These are phyloP conservation scores for Rutstroemia sp. DNA, from an alignment of 2,329 filamentous ascomycete species.

Conservation along the genomic window DNA sequence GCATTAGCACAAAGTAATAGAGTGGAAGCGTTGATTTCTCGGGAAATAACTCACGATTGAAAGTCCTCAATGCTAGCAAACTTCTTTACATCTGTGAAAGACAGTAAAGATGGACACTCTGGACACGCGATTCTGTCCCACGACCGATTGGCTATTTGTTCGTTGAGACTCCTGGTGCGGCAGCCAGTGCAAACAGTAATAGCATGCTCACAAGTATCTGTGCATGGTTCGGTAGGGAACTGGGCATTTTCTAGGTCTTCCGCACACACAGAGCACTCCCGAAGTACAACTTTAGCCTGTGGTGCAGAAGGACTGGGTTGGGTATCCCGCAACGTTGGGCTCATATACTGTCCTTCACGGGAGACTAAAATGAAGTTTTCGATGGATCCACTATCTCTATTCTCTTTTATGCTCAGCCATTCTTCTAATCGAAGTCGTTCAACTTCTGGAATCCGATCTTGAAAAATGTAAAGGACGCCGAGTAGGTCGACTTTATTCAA, in stretches of 20 bases:
- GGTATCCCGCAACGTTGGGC: too few species aligned
- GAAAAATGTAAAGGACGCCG: too few species aligned
- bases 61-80: neutral
- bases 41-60: neutral
- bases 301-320: too few species aligned
- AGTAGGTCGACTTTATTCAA: too few species aligned
- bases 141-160: constrained; percentile 14
- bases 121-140: constrained; percentile 46
- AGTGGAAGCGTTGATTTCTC: neutral
- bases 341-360: too few species aligned
- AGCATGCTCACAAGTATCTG: too few species aligned
- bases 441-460: too few species aligned
- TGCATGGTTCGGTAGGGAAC: too few species aligned
- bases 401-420: neutral
- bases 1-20: neutral
- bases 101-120: constrained; percentile 39
- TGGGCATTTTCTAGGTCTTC: neutral
- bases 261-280: neutral
- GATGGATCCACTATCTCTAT: too few species aligned
- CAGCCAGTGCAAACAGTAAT: too few species aligned
- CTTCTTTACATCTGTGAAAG: constrained; percentile 18
- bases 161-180: neutral
- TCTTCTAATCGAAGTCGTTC: neutral
- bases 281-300: too few species aligned
- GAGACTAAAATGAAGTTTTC: too few species aligned